Base-by-base conservation (phyloP, 164 flowering plant genomes). In the Stephania cephalantha region DNA sequence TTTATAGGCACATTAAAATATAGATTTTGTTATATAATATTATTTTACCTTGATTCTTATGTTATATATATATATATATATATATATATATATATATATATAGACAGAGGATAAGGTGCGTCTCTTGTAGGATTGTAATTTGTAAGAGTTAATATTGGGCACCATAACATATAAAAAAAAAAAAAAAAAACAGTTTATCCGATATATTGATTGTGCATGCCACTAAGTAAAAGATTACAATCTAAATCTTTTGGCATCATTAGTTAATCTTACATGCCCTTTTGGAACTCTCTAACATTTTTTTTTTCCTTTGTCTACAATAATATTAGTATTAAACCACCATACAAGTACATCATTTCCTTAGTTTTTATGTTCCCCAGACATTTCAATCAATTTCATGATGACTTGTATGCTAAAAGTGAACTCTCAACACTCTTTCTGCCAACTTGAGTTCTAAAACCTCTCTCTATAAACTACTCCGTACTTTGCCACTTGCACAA, bases 321-420 rank as follows among this genome's bases (percentile, higher is more conserved):
- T 25, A 25, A 25, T 25, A 35, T 35, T 35, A 35, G 42, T 35
- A 1, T 35, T 35, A 35, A 35, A 35, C 42, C 42, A 35, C 42
- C 13, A 53, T 13, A 53, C 61, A 53, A 53, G 61, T 53, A 58
- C 25, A 61, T 18, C 20, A 61, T 66, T 66, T 66, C 35, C 69
- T 68, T 61, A 61, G 66, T 18, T 69, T 25, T 71, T 48, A 30
- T 22, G 46, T 71, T 35, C 35, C 61, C 58, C 42, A 50, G 69
- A 17, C 18, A 64, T 46, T 74, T 68, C 31, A 30, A 46, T 67
- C 61, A 30, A 69, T 31, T 69, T 52, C 29, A 20, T 61, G 58
- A 15, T 58, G 29, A 72, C 67, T 13, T n/a, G 45, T 15, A 68
- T 35, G 8, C 44, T 68, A 48, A 75, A 75, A 69, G 64, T 68